These are phyloP conservation scores for Patellaria atrata DNA, from an alignment of 495 filamentous ascomycete species.

Conservation along the genomic window DNA sequence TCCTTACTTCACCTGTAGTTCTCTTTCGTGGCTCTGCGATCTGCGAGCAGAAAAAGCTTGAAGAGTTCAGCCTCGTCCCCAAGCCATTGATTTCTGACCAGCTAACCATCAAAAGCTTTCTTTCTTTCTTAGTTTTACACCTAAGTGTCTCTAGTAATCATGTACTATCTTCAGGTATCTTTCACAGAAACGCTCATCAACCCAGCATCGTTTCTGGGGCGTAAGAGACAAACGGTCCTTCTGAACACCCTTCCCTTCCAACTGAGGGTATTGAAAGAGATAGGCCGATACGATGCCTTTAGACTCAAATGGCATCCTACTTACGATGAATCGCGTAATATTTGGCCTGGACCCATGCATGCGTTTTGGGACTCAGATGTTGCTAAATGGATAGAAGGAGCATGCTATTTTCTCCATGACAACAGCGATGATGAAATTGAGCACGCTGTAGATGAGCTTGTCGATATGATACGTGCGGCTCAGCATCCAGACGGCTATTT, in stretches of 20 bases:
- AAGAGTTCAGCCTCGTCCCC: no score
- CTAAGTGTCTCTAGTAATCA: no score
- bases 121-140: no score
- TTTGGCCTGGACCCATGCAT: constrained; percentile 39
- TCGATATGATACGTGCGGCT: constrained; percentile 38
- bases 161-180: no score
- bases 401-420: constrained; percentile 39
- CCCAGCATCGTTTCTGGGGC: no score
- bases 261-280: constrained; percentile 36
- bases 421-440: constrained; percentile 34
- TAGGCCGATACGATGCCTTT: constrained; percentile 43
- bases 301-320: constrained; percentile 35
- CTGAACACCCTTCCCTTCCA: constrained; percentile 31
- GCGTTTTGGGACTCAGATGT: constrained; percentile 49
- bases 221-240: no score
- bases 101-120: no score
- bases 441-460: constrained; percentile 38
- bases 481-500: constrained; percentile 45
- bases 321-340: constrained; percentile 33
- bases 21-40: no score
- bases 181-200: no score
- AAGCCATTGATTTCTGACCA: no score
- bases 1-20: no score
- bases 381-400: constrained; percentile 47
- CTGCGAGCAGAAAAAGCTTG: no score